Base-by-base conservation (phyloP, 495 filamentous ascomycete genomes). In the Hamigera avellanea region DNA sequence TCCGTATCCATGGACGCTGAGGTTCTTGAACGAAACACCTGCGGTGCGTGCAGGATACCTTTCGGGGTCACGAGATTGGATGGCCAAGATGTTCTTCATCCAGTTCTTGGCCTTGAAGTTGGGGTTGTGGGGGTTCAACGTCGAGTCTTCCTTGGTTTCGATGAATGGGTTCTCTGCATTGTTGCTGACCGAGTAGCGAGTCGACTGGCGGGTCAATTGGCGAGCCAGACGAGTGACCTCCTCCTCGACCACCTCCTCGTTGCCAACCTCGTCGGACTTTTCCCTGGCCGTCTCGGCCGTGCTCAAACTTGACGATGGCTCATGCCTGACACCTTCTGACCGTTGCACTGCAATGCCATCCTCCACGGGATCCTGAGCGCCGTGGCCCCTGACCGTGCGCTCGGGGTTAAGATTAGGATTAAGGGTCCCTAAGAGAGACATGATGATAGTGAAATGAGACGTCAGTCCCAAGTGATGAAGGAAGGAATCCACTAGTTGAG, bases 1-100 rank as follows among this genome's bases (percentile, higher is more conserved):
- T 15, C 83, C 84, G 50, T 76, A 88, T 19, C 84, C 84, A 56
- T 86, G 77, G 15, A 85, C 78, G 40, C 72, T 82, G 39, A 91
- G 61, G 45, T 84, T 73, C 46, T 69, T 72, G 47, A 67, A 72
- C 1, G 61, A 46, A 6, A 72, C 43, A 25, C 70, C 69, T 6
- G 67, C 66, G 19, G 60, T 50, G 21, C 68, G 56, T 21, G 49
- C 29, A 0, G 59, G 66, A 40, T 64, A 69, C 17, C 54, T 52
- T 46, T 66, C 67, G 3, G 62, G 62, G 46, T 73, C 66, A 27
- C 66, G 60, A 6, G 64, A 61, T 8, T 57, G 57, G 9, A 73
- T 43, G 3, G 65, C 62, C 12, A 71, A 48, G 29, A 73, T 37
- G 33, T 70, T 70, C 49, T 69, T 65, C 47, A 70, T 65, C 67